A percentile compares a stretch with the other conserved stretches of the same genome.
Evolutionary conservation across 2,329 filamentous ascomycete genomes (phyloP).

Genomic region (Fusarium staphyleae): DNA sequence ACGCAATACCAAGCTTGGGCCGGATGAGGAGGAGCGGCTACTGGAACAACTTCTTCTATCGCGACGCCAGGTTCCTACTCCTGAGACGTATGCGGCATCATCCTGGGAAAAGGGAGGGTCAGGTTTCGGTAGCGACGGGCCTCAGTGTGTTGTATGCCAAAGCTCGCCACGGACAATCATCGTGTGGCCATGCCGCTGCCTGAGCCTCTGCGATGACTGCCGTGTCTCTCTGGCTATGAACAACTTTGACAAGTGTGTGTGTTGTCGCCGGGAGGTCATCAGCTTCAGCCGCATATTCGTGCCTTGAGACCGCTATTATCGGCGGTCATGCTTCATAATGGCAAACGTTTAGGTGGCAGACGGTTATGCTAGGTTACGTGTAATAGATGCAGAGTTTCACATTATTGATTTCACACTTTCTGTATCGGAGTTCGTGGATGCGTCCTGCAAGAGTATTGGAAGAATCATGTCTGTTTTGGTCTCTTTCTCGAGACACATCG

Average conservation of each 20-base stretch:
- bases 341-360: neutral
- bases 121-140: conserved; percentile 73
- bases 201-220: conserved; percentile 95
- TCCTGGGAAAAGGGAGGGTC: conserved; percentile 76
- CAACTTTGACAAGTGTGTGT: conserved; percentile 96
- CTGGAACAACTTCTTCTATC: conserved; percentile 67
- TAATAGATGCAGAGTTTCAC: neutral
- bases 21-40: conserved; percentile 66
- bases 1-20: conserved; percentile 53
- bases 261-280: conserved; percentile 85
- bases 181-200: conserved; percentile 94
- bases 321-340: neutral
- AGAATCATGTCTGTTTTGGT: conserved; percentile 8
- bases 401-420: conserved; percentile 11
- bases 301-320: conserved; percentile 54
- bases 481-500: conserved; percentile 10
- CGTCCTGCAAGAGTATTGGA: conserved; percentile 6
- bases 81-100: conserved; percentile 29
- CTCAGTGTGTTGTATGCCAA: conserved; percentile 94
- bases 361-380: neutral
- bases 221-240: conserved; percentile 93
- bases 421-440: conserved; percentile 21
- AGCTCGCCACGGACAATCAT: conserved; percentile 85
- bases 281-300: conserved; percentile 94
- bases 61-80: conserved; percentile 47